Evolutionary conservation across 495 filamentous ascomycete species (phyloP), one percentile per base, ranked within the genome.

Genomic region (Trypethelium eluteriae): DNA sequence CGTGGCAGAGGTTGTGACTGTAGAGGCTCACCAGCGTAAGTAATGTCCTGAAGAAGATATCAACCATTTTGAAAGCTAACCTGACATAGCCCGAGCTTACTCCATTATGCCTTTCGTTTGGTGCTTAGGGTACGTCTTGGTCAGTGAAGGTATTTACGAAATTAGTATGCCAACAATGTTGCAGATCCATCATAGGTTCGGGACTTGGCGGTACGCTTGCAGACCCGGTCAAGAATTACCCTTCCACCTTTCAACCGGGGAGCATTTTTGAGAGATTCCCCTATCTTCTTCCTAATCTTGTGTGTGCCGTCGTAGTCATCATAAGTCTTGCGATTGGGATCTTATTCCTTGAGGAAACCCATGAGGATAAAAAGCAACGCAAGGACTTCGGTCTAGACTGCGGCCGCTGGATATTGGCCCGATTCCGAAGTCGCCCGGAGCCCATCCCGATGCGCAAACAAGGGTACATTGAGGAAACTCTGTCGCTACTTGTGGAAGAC

Each of bases 31-130:
- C 78, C 91, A 96, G 71, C 88, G 88, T 90, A 76, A 77, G 87
- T 81, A 36, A n/a, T 59, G 7, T 5, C 53, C n/a, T 36, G 35
- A 5, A 18, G 46, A 38, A 39, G 62, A 50, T 39, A 36, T 53
- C 14, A 12, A 35, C 14, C 14, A n/a, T 38, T 36, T 59, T n/a
- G 12, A 47, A 34, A 25, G 63, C 39, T 38, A 14, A 69, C 50
- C 25, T 64, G 16, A 12, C 7, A 49, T 67, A 91, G 89, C 91
- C 65, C 89, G 88, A 57, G 95, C 92, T 56, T 99, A 92, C 77
- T 87, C 94, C 6, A 91, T 98, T 72, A 96, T 98, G 94, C 94
- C 94, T 1, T 90, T 96, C 70, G 88, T 97, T 38, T 98, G 95
- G 95, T 97, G 92, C 75, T 78, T 98, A 70, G 94, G 94, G 86